Percentiles rank a stretch among this genome's conserved stretches.
Evolutionary conservation across 257 asterid species (phyloP).

Genomic region (Leonotis leonurus): DNA sequence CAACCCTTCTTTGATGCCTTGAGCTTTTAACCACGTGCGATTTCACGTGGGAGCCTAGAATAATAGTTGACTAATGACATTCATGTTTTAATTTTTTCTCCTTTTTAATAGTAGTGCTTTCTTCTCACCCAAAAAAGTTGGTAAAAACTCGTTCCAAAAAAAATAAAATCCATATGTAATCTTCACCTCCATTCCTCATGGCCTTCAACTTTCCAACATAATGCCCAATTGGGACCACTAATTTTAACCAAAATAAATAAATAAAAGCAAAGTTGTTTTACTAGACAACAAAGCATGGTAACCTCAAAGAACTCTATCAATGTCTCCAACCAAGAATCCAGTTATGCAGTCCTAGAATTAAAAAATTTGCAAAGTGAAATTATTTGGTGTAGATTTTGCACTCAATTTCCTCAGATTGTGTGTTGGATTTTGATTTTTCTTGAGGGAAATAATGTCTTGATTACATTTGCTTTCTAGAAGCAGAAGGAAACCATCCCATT

Average conservation of each 20-base stretch:
- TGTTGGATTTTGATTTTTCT: too few species aligned
- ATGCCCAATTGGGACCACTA: constrained; percentile 40
- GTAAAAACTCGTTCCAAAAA: neutral
- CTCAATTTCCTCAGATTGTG: constrained; percentile 31
- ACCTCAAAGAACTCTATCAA: constrained; percentile 40
- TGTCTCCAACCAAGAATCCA: constrained; percentile 44
- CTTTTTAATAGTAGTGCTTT: neutral
- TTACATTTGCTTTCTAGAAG: constrained; percentile 41
- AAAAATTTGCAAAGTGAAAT: constrained; percentile 24
- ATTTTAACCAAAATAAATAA: constrained; percentile 3
- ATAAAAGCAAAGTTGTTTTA: constrained; percentile 16
- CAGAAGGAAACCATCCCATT: constrained; percentile 58
- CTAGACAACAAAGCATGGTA: constrained; percentile 48
- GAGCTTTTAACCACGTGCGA: too few species aligned
- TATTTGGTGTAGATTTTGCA: constrained; percentile 51
- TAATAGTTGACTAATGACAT: neutral
- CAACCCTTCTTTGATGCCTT: too few species aligned
- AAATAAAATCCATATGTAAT: constrained; percentile 24
- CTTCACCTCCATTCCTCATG: constrained; percentile 17
- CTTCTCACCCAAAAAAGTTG: constrained; percentile 14
- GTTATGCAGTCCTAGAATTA: constrained; percentile 23
- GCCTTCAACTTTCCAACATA: constrained; percentile 26
- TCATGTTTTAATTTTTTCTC: too few species aligned
- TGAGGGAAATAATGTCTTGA: neutral
- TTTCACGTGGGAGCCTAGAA: neutral